Conservation (phyloP, 441 rosid genomes). For the Populus hybrid region DNA sequence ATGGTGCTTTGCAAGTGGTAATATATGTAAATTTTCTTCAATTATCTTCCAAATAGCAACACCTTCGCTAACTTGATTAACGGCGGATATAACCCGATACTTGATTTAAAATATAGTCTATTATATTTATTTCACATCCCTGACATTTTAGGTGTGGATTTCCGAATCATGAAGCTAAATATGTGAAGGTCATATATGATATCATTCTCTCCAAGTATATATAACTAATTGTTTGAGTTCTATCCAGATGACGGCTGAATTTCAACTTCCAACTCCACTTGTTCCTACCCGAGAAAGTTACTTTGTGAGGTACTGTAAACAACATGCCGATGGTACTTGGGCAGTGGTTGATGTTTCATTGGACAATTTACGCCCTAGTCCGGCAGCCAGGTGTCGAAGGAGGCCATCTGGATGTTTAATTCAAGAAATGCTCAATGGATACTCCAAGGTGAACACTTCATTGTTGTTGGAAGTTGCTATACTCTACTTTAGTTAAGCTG, state of each 20-base stretch:
- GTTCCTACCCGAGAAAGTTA: constrained; percentile 73
- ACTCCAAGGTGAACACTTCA: constrained; percentile 50
- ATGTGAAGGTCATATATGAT: background rate
- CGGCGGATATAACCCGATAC: background rate
- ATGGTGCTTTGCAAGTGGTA: constrained; percentile 66
- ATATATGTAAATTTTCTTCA: background rate
- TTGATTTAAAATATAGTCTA: background rate
- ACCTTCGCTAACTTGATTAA: background rate
- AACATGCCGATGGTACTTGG: constrained; percentile 78
- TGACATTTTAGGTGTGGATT: background rate
- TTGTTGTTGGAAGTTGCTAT: background rate
- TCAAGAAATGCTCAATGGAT: constrained; percentile 75
- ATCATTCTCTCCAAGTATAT: background rate
- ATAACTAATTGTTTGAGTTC: background rate
- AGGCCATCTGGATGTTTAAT: constrained; percentile 89
- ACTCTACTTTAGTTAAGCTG: background rate
- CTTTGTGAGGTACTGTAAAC: constrained; percentile 67
- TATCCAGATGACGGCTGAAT: constrained; percentile 74
- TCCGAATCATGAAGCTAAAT: background rate
- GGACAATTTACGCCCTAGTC: constrained; percentile 64
- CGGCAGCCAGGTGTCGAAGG: constrained; percentile 46
- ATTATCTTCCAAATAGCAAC: background rate
- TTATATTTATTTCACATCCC: background rate
- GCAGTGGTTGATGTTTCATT: constrained; percentile 92
- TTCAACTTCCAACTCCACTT: constrained; percentile 69